phyloP scores from a whole-genome alignment of 495 filamentous ascomycete genomes.

The Margaritispora aquatica region DNA sequence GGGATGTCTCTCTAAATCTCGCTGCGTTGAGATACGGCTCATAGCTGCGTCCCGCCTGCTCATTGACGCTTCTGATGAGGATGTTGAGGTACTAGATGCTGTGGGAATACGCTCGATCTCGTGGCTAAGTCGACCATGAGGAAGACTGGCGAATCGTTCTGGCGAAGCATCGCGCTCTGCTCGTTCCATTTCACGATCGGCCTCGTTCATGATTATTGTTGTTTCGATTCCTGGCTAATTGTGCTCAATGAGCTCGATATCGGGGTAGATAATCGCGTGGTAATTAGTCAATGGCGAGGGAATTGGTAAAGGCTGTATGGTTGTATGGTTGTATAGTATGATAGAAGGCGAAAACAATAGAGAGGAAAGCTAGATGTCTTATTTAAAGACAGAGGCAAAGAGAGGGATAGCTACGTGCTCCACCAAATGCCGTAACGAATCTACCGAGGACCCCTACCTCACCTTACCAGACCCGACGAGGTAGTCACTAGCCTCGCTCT shows the following conservation, averaged over 20 bases:
- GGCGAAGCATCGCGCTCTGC: slow-evolving; percentile 34
- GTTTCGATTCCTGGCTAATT: not conserved
- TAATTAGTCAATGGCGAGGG: not conserved
- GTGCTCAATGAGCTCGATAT: not conserved
- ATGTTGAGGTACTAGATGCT: slow-evolving; percentile 44
- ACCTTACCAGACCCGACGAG: too few relatives aligned
- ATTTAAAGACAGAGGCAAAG: not conserved
- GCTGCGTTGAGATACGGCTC: slow-evolving; percentile 38
- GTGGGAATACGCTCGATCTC: slow-evolving; percentile 42
- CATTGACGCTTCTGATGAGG: slow-evolving; percentile 25
- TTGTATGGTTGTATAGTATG: not conserved
- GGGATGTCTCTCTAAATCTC: slow-evolving; percentile 65
- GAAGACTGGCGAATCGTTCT: slow-evolving; percentile 13
- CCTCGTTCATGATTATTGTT: slow-evolving; percentile 33
- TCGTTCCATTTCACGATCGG: slow-evolving; percentile 44
- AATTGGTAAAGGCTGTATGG: too few relatives aligned
- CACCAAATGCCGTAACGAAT: not conserved
- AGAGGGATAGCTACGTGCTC: not conserved
- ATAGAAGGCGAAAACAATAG: not conserved
- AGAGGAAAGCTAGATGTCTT: not conserved
- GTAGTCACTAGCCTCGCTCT: too few relatives aligned
- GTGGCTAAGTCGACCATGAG: slow-evolving; percentile 12
- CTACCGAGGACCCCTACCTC: too few relatives aligned
- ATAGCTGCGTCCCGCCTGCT: slow-evolving; percentile 19
- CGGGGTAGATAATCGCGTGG: not conserved